phyloP scores from a whole-genome alignment of 192 early-diverging fungal species.

The Dissophora globulifera region DNA sequence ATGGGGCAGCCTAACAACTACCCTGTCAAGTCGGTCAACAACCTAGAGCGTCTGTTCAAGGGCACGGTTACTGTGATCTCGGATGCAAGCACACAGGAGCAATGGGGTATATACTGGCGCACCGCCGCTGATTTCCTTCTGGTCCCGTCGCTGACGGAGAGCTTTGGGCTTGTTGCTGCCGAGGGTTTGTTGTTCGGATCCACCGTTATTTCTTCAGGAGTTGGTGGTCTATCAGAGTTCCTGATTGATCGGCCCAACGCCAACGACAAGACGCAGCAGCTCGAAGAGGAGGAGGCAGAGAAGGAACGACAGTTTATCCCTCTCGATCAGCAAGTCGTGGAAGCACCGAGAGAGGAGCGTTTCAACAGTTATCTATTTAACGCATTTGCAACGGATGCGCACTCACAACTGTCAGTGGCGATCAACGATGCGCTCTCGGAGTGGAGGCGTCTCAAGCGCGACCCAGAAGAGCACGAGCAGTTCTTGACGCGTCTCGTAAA shows the following conservation, averaged over 20 bases:
- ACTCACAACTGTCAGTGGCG: conserved; percentile 41
- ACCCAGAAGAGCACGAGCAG: conserved; percentile 53
- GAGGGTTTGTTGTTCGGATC: conserved; percentile 68
- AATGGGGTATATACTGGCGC: conserved; percentile 60
- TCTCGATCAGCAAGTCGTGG: conserved; percentile 38
- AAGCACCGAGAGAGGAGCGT: conserved; percentile 21
- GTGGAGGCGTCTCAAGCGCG: conserved; percentile 21
- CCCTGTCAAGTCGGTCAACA: conserved; percentile 50
- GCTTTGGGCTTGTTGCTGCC: conserved; percentile 65
- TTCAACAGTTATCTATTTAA: conserved; percentile 62
- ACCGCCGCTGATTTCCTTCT: conserved; percentile 65
- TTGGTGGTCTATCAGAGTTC: conserved; percentile 65
- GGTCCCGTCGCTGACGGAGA: conserved; percentile 65
- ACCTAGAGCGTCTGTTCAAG: conserved; percentile 47
- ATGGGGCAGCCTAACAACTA: conserved; percentile 67
- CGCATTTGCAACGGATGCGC: conserved; percentile 29
- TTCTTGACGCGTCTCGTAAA: conserved; percentile 57
- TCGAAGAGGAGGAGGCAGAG: conserved; percentile 11
- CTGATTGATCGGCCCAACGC: conserved; percentile 57
- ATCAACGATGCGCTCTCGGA: conserved; percentile 54
- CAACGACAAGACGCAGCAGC: conserved; percentile 28
- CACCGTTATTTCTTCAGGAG: conserved; percentile 60
- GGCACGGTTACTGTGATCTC: conserved; percentile 55
- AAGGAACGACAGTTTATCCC: conserved; percentile 22
- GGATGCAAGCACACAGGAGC: conserved; percentile 49